Conservation (phyloP, 108 stramenopile species). For the Cyclotella atomus region DNA sequence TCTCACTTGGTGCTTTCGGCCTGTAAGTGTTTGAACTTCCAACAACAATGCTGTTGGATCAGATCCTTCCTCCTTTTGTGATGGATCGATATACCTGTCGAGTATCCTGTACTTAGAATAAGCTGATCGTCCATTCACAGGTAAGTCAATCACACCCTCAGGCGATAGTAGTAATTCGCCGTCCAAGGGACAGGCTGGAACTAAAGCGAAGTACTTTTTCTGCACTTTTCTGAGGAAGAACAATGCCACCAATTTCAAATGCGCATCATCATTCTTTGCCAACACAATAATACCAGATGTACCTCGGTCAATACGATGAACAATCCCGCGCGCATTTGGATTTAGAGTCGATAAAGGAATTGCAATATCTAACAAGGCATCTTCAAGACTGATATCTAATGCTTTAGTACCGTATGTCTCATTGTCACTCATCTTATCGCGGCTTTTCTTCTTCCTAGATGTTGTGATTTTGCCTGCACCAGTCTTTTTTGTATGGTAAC, state of each 20-base stretch:
- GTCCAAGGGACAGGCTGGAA: no score
- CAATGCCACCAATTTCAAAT: conserved; percentile 62
- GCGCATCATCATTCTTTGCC: conserved; percentile 72
- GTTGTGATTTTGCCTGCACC: conserved; percentile 61
- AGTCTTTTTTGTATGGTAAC: conserved; percentile 65
- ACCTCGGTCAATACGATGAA: conserved; percentile 84
- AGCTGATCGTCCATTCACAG: conserved; percentile 61
- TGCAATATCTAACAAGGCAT: conserved; percentile 64
- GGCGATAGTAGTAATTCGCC: background rate
- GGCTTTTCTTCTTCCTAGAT: conserved; percentile 43
- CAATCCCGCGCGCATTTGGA: conserved; percentile 64
- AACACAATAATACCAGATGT: conserved; percentile 71
- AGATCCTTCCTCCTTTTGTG: background rate
- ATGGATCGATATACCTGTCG: conserved; percentile 7
- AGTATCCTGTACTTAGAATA: conserved; percentile 49
- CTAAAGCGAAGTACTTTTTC: conserved; percentile 69
- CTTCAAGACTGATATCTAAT: conserved; percentile 68
- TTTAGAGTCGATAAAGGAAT: conserved; percentile 72
- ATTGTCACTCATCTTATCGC: background rate
- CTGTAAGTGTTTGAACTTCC: conserved; percentile 65
- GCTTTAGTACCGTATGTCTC: background rate
- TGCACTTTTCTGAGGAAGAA: conserved; percentile 64
- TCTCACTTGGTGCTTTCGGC: conserved; percentile 85
- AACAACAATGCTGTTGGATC: conserved; percentile 39
- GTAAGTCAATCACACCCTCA: conserved; percentile 46